These are phyloP conservation scores for Nymphaea colorata DNA, from an alignment of 164 flowering plant genomes.

Conservation along the genomic window DNA sequence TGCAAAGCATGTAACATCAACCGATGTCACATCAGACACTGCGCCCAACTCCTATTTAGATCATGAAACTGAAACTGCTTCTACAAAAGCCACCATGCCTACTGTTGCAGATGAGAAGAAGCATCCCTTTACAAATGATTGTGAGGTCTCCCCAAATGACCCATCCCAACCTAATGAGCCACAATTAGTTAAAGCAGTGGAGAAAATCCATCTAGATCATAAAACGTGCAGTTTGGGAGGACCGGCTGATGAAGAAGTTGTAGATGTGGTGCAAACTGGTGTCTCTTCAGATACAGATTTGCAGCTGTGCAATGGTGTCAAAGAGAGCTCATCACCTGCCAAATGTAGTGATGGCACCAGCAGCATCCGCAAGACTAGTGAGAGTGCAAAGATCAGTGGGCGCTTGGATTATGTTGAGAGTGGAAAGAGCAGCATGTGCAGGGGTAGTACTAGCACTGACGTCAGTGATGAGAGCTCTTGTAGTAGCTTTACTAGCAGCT, in stretches of 20 bases:
- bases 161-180: not conserved
- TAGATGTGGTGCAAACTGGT: constrained; percentile 21
- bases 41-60: not conserved
- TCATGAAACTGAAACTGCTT: not conserved
- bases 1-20: not conserved
- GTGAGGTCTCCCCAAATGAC: constrained; percentile 5
- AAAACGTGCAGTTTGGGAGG: constrained; percentile 21
- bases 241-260: constrained; percentile 42
- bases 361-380: constrained; percentile 55
- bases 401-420: constrained; percentile 55
- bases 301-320: constrained; percentile 20
- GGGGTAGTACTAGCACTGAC: constrained; percentile 79
- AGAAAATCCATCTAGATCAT: constrained; percentile 14
- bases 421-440: constrained; percentile 75
- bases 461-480: constrained; percentile 85
- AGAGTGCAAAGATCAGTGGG: constrained; percentile 57
- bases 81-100: not conserved
- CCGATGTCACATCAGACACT: not conserved
- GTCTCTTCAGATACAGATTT: not conserved
- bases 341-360: constrained; percentile 61
- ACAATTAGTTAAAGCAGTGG: not conserved
- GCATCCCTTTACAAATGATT: not conserved
- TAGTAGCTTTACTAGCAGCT: constrained; percentile 65
- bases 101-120: not conserved
- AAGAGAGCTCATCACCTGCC: constrained; percentile 52